phyloP scores from a whole-genome alignment of 2,329 filamentous ascomycete genomes.

The Lachnellula occidentalis region DNA sequence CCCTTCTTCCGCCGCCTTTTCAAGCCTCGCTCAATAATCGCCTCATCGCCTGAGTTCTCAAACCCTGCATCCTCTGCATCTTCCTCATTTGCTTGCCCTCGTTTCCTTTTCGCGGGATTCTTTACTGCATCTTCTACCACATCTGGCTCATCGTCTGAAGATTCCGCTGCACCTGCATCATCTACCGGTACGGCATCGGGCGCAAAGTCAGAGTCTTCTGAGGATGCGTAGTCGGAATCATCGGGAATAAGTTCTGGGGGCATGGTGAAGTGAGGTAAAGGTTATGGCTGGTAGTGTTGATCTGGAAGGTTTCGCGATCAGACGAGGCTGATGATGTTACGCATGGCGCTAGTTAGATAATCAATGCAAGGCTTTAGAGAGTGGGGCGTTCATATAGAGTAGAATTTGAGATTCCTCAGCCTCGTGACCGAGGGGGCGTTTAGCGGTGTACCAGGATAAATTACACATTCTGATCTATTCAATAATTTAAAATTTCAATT shows the following conservation, averaged over 20 bases:
- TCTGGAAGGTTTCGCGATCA: slow-evolving; percentile 1
- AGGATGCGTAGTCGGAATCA: slow-evolving; percentile 57
- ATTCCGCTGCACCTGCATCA: slow-evolving; percentile 33
- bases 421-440: not conserved
- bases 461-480: too few species aligned
- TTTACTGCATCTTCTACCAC: slow-evolving; percentile 17
- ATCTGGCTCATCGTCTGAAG: slow-evolving; percentile 30
- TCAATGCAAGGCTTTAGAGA: not conserved
- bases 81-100: slow-evolving; percentile 17
- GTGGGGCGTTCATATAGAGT: not conserved
- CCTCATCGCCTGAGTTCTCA: slow-evolving; percentile 68
- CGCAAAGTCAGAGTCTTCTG: slow-evolving; percentile 69
- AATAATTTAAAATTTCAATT: too few species aligned
- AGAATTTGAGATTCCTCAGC: not conserved
- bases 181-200: slow-evolving; percentile 45
- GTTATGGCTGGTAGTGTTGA: not conserved
- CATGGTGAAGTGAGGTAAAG: slow-evolving; percentile 23
- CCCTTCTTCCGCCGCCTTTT: slow-evolving; percentile 45
- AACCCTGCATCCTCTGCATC: slow-evolving; percentile 46
- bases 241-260: slow-evolving; percentile 26
- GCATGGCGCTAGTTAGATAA: not conserved
- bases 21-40: slow-evolving; percentile 55
- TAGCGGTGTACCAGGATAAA: not conserved
- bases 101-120: slow-evolving; percentile 33
- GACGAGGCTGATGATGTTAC: not conserved